Conservation (phyloP, 345 rosid genomes). For the Zanthoxylum bungeanum region DNA sequence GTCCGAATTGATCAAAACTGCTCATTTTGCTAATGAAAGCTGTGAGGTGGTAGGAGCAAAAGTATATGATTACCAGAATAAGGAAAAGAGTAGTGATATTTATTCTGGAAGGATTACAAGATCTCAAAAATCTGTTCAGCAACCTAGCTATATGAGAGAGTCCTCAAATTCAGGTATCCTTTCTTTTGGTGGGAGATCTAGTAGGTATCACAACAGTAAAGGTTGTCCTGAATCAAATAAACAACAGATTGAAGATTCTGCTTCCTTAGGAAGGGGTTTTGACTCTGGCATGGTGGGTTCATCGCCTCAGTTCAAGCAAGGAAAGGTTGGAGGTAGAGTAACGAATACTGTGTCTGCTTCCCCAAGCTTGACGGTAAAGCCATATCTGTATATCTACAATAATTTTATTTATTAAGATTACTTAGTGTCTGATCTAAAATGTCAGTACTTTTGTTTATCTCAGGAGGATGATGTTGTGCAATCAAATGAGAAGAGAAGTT, state of each 20-base stretch:
- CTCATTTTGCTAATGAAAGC: conserved; percentile 25
- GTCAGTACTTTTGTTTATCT: conserved; percentile 5
- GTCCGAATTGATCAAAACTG: conserved; percentile 29
- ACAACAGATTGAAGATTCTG: conserved; percentile 1
- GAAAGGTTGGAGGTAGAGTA: neutral
- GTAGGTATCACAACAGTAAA: neutral
- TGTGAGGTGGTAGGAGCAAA: conserved; percentile 26
- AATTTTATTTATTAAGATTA: neutral
- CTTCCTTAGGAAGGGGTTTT: neutral
- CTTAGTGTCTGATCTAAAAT: neutral
- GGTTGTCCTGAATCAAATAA: neutral
- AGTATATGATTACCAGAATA: conserved; percentile 21
- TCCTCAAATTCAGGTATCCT: conserved; percentile 20
- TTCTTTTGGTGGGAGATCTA: conserved; percentile 13
- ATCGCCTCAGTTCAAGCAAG: neutral
- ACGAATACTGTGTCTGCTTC: neutral
- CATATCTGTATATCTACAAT: neutral
- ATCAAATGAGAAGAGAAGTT: conserved; percentile 7
- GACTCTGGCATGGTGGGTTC: neutral
- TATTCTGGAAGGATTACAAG: conserved; percentile 30
- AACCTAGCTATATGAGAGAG: conserved; percentile 21
- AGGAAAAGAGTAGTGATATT: conserved; percentile 27
- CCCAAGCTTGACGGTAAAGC: neutral
- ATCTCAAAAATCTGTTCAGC: conserved; percentile 28
- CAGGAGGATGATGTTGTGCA: conserved; percentile 9